Evolutionary conservation across 768 basidiomycete species (phyloP), one percentile per base, ranked within the genome.

Genomic region (Macrolepiota dolichaula): DNA sequence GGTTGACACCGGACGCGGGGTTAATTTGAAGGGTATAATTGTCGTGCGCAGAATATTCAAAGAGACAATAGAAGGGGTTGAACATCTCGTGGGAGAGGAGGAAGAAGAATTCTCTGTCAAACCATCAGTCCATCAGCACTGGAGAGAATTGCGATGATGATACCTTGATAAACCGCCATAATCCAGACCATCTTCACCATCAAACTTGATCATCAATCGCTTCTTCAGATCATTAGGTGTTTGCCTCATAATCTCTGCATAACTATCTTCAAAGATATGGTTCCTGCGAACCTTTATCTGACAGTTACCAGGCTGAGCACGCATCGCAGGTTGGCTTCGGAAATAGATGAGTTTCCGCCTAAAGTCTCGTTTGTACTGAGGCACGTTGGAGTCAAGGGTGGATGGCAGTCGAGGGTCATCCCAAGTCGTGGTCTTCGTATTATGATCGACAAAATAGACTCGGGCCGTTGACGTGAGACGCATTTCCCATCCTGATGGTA

Each of bases 401-500:
- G 96, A 97, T 11, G 97, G 97, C 66, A 94, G 75, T 55, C 97
- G 92, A 19, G 96, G 96, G 72, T 99, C 97, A 73, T 99, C 97
- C 97, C 97, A 99, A 1, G 97, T 99, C 32, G 97, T 99, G 35
- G 97, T 99, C 85, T 98, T 98, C 58, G 97, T 98, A 77, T 98
- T 98, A 79, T 99, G 97, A 73, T 99, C 97, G 56, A 99, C 97
- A 71, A 99, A 99, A 80, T 99, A 99, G 6, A 99, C 97, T 51
- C 97, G 89, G 1, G 97, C 96, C 0, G 97, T 98, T 3, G 92
- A 89, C 5, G 97, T 99, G 55, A 99, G 89, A 50, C 97, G 93
- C 97, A 99, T 99, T 75, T 99, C 97, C 97, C 97, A 99, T 58
- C 97, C 97, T 44, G 92, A 95, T 3, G 97, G 97, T 22, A 99